phyloP scores from a whole-genome alignment of 306 rosid genomes.

The Carpinus fangiana region DNA sequence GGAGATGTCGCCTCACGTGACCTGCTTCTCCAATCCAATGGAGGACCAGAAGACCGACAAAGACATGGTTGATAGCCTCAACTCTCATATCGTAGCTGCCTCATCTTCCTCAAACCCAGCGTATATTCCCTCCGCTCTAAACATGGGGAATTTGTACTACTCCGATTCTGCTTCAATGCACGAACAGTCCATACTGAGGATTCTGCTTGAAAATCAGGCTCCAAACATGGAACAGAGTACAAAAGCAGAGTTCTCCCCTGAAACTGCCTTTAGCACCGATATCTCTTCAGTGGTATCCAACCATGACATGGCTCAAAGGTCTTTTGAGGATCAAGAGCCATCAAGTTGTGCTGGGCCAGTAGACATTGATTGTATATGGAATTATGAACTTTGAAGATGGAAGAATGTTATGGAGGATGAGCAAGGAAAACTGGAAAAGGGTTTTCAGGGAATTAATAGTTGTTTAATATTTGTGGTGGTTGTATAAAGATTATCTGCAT shows the following conservation, averaged over 20 bases:
- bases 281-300: conserved; percentile 37
- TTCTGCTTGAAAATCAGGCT: conserved; percentile 44
- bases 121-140: conserved; percentile 30
- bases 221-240: conserved; percentile 15
- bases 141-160: conserved; percentile 31
- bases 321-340: conserved; percentile 44
- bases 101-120: conserved; percentile 23
- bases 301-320: conserved; percentile 37
- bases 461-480: neutral
- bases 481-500: conserved; percentile 28
- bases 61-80: conserved; percentile 26
- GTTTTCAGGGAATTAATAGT: neutral
- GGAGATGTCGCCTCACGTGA: conserved; percentile 48
- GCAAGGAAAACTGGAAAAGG: neutral
- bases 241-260: conserved; percentile 32
- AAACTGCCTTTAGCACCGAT: conserved; percentile 40
- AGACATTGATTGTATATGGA: conserved; percentile 55
- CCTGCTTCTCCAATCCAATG: conserved; percentile 64
- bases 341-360: conserved; percentile 47
- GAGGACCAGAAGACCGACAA: conserved; percentile 39
- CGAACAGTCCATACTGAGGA: conserved; percentile 40
- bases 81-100: neutral
- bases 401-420: conserved; percentile 5
- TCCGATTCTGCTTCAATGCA: conserved; percentile 28
- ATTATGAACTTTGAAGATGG: conserved; percentile 32